Evolutionary conservation across 2,329 filamentous ascomycete species (phyloP), one percentile per base, ranked within the genome.

Genomic region (Pleurostoma richardsiae): DNA sequence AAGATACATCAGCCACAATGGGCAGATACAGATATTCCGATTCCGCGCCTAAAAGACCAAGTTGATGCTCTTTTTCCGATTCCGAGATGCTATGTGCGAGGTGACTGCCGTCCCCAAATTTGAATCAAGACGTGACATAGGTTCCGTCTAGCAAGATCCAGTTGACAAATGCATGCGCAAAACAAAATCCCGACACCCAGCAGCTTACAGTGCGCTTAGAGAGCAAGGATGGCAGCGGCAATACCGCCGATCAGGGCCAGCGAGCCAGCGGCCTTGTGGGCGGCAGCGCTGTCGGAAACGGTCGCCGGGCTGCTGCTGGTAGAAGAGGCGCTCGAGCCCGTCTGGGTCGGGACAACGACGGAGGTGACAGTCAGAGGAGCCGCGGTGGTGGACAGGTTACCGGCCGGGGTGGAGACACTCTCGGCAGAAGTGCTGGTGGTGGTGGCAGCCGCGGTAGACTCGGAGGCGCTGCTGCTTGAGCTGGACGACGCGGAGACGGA

Each of bases 141-240:
- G 19, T 19, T 19, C 19, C 19, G 19, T 19, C 19, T 19, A 19
- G 19, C 19, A 19, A 19, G 19, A 2, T 19, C 19, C 19, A 19
- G 19, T 19, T 19, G 19, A 19, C 19, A 19, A 19, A 19, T 19
- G 19, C 19, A 19, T 19, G 19, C 19, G 19, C 19, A 19, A 19
- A 19, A 19, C 19, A 19, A 19, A 19, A 19, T 19, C 19, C 19
- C 19, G 19, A 19, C 19, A 19, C 19, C 19, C 19, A 19, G 19
- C 19, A 19, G 19, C 19, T 19, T 19, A 19, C 19, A 19, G 19
- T 19, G 19, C 19, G 19, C 58, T 72, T 69, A 76, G 61, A 74
- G 60, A 56, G 68, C 70, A 43, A 75, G 51, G 51, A 66, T 52
- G 50, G 70, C 70, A 50, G 69, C 59, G 50, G 66, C 64, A 29